Base-by-base conservation (phyloP, 2,329 filamentous ascomycete species). In the Mycosphaerella arachidis region DNA sequence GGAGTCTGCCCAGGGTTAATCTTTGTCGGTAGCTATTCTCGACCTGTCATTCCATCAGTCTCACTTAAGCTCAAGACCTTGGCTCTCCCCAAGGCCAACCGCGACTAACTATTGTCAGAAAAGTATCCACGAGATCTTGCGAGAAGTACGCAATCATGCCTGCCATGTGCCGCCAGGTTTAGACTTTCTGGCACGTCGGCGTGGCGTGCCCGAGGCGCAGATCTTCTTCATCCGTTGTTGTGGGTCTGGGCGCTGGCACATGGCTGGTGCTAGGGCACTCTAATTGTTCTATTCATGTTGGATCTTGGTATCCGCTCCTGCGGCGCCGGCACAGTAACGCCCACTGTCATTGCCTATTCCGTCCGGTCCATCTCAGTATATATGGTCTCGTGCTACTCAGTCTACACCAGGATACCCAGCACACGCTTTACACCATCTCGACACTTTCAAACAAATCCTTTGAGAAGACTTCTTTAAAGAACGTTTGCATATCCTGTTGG, bases 141-240 rank as follows among this genome's bases (percentile, higher is more conserved):
- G 18, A 29, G 5, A 24, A 30, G 40, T 27, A 9, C 40, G 53
- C 40, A 54, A 40, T 18, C 52, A 54, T 54, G 43, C 53, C 31
- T 16, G 57, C 62, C 57, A 64, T 64, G 59, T 61, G 59, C 56
- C 59, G 33, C 57, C 37, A 20, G 35, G 52, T 52, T 57, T 55
- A 58, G 56, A 31, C 56, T 53, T 54, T 54, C 37, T 40, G 50
- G 27, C n/a, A 35, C 2, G 50, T 33, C 20, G 46, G 48, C 31
- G 55, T 62, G 59, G 59, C 59, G 53, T 59, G 53, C 53, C 27
- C 33, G 56, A 52, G 53, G 48, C 48, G 55, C 55, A 58, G 59
- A 64, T 64, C 59, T 51, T 27, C 45, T 50, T 45, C 56, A 56
- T 60, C 46, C 48, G 48, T 31, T 24, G n/a, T n/a, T 33, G 29